A percentile compares a stretch with the other conserved stretches of the same genome.
Conservation (phyloP, 176 grass and related monocot species). For the Triticum dicoccoides region DNA sequence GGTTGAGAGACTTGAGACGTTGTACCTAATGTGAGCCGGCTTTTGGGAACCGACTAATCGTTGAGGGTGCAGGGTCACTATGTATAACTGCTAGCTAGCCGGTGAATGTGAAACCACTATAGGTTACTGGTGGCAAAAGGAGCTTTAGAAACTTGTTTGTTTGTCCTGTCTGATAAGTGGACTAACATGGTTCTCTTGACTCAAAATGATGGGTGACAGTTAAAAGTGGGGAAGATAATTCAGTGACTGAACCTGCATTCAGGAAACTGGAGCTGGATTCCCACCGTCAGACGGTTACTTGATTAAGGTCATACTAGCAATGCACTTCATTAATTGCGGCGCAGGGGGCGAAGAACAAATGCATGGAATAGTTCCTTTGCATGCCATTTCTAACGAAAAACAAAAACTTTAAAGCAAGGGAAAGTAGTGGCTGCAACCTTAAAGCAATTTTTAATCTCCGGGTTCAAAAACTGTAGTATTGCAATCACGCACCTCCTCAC, state of each 20-base stretch:
- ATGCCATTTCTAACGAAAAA: no score
- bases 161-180: neutral
- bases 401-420: no score
- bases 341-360: no score
- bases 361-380: no score
- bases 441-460: no score
- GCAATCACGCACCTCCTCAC: no score
- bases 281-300: neutral
- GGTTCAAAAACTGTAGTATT: no score
- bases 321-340: no score
- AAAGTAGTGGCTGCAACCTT: no score
- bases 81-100: neutral
- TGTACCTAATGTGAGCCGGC: conserved; percentile 29
- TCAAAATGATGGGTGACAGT: conserved; percentile 18
- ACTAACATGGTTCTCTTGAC: neutral
- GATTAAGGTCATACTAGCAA: no score
- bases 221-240: conserved; percentile 6
- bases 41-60: conserved; percentile 39
- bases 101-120: conserved; percentile 20
- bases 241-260: neutral
- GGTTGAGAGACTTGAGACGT: conserved; percentile 2
- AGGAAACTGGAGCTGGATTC: neutral
- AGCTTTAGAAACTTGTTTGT: neutral
- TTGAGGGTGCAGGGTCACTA: no score
- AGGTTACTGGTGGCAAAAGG: neutral